Conservation (phyloP, 2,329 filamentous ascomycete genomes). For the Trichoderma asperellum region DNA sequence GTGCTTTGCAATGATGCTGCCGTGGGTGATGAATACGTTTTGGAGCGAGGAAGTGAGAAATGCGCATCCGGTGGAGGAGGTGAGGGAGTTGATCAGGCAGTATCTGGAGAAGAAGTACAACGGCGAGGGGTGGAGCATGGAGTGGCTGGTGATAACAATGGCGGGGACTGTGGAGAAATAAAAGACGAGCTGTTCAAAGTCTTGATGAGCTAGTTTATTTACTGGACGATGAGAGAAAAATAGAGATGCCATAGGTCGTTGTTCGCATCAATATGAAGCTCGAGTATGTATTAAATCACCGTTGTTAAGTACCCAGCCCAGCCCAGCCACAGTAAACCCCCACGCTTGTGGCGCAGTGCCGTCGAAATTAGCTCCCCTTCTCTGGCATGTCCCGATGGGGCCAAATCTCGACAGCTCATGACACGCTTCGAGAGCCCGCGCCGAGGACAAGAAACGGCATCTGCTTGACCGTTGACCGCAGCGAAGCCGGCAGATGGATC, state of each 20-base stretch:
- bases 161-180: slow-evolving; percentile 35
- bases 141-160: slow-evolving; percentile 36
- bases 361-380: neutral
- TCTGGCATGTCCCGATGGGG: neutral
- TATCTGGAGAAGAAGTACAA: slow-evolving; percentile 48
- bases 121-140: slow-evolving; percentile 36
- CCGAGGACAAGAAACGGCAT: neutral
- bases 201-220: neutral
- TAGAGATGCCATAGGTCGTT: neutral
- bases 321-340: neutral
- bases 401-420: neutral
- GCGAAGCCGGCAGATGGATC: slow-evolving; percentile 21
- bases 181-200: neutral
- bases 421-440: slow-evolving; percentile 19
- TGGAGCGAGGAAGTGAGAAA: slow-evolving; percentile 47
- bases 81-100: slow-evolving; percentile 41
- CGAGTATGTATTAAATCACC: no score
- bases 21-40: slow-evolving; percentile 43
- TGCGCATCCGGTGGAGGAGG: slow-evolving; percentile 45
- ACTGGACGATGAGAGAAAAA: neutral
- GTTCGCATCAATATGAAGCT: neutral
- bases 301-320: no score
- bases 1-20: slow-evolving; percentile 45
- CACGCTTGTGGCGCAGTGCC: neutral
- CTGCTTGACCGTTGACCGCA: slow-evolving; percentile 9